Evolutionary conservation across 345 rosid species (phyloP).

Genomic region (Psidium friedrichsthalianum): DNA sequence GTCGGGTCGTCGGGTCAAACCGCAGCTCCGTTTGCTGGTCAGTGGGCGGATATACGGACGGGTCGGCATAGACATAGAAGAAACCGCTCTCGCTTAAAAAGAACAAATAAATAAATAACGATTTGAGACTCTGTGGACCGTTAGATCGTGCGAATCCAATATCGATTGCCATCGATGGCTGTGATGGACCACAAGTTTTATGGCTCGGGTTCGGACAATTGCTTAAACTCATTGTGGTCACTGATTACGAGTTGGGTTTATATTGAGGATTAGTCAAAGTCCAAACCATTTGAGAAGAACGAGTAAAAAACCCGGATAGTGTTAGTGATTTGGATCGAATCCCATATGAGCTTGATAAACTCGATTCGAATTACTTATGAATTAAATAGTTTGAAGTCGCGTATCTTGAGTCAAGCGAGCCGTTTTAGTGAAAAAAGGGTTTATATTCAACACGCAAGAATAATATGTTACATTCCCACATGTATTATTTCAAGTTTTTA

Average conservation of each 20-base stretch:
- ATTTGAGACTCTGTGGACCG: fast-evolving
- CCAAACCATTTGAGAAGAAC: fast-evolving
- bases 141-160: neutral
- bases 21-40: neutral
- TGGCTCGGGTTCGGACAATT: neutral
- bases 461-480: neutral
- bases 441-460: neutral
- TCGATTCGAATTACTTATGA: neutral
- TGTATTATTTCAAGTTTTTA: neutral
- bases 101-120: neutral
- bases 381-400: neutral
- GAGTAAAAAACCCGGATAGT: neutral
- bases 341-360: neutral
- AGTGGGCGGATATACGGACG: neutral
- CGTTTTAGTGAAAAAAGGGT: fast-evolving
- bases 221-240: fast-evolving
- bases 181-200: neutral
- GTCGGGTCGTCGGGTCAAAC: neutral
- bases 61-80: too few species aligned
- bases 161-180: neutral
- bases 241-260: fast-evolving
- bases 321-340: fast-evolving
- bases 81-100: neutral
- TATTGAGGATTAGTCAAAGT: fast-evolving
- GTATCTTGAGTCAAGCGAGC: neutral